A percentile compares a stretch with the other conserved stretches of the same genome.
Evolutionary conservation across 2,329 filamentous ascomycete species (phyloP).

Genomic region (Cladophialophora immunda): DNA sequence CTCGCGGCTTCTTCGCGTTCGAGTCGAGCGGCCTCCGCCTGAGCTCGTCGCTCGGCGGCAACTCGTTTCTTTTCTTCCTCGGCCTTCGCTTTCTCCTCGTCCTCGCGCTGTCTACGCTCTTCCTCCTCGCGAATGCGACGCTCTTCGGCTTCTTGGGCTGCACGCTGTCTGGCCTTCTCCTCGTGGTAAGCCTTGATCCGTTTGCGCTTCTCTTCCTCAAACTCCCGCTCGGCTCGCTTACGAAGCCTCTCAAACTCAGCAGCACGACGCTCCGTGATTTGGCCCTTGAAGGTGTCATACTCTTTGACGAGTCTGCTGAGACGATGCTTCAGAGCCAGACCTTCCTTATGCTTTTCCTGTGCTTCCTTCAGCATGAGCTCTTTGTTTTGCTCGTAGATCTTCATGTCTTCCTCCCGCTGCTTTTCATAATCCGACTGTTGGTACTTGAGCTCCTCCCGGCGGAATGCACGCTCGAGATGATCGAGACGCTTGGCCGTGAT

Average conservation of each 20-base stretch:
- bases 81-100: conserved; percentile 80
- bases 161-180: conserved; percentile 80
- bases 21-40: conserved; percentile 67
- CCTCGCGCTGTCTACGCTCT: conserved; percentile 80
- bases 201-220: conserved; percentile 87
- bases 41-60: conserved; percentile 74
- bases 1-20: conserved; percentile 69
- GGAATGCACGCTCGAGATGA: conserved; percentile 94
- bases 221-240: conserved; percentile 88
- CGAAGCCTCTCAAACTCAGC: conserved; percentile 96
- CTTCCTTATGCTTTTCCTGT: conserved; percentile 88
- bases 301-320: conserved; percentile 82
- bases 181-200: conserved; percentile 91
- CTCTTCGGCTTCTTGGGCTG: conserved; percentile 85
- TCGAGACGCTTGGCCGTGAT: conserved; percentile 95
- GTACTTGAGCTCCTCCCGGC: conserved; percentile 95
- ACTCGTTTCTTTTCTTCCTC: conserved; percentile 82
- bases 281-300: conserved; percentile 84
- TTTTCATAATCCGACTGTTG: conserved; percentile 82
- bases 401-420: conserved; percentile 80
- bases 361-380: conserved; percentile 79
- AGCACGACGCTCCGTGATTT: conserved; percentile 84
- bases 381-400: conserved; percentile 81
- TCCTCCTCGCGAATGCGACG: conserved; percentile 81
- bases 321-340: conserved; percentile 91